Percentiles rank a stretch among this genome's conserved stretches.
These are phyloP conservation scores for Serendipita sp. DNA, from an alignment of 1,284 basidiomycete species.

Conservation along the genomic window DNA sequence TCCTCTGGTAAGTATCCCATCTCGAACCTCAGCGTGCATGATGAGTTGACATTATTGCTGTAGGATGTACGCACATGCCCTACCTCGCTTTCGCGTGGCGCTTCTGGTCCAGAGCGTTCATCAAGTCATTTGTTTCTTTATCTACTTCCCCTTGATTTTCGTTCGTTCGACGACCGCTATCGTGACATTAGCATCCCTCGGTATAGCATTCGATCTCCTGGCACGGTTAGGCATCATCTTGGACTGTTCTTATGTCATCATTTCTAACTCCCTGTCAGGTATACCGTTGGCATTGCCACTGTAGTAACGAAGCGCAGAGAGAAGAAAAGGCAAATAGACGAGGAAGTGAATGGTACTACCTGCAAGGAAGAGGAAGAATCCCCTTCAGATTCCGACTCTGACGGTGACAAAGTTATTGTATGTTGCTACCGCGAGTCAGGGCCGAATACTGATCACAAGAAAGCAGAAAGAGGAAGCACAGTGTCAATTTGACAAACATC, in stretches of 20 bases:
- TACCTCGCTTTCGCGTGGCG: slow-evolving; percentile 21
- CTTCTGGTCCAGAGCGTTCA: slow-evolving; percentile 13
- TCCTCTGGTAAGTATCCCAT: neutral
- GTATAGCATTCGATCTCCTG: slow-evolving; percentile 17
- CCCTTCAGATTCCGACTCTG: too few species aligned
- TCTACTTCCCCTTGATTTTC: slow-evolving; percentile 23
- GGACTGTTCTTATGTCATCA: neutral
- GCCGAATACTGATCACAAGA: too few species aligned
- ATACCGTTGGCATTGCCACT: neutral
- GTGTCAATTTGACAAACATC: neutral
- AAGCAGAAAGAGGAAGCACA: too few species aligned
- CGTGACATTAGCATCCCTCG: slow-evolving; percentile 17
- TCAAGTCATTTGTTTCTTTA: slow-evolving; percentile 15
- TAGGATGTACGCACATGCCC: slow-evolving; percentile 18
- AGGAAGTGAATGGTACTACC: neutral
- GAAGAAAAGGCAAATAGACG: neutral
- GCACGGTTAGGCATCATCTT: slow-evolving; percentile 5
- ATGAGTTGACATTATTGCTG: neutral
- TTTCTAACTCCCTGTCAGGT: neutral
- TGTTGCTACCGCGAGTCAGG: too few species aligned
- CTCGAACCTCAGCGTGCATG: neutral
- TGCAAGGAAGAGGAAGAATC: neutral
- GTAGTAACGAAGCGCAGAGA: neutral
- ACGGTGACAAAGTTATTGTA: too few species aligned
- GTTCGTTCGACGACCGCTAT: slow-evolving; percentile 17